phyloP scores from a whole-genome alignment of 2,329 filamentous ascomycete genomes.

The Penicillium aurantiogriseum region DNA sequence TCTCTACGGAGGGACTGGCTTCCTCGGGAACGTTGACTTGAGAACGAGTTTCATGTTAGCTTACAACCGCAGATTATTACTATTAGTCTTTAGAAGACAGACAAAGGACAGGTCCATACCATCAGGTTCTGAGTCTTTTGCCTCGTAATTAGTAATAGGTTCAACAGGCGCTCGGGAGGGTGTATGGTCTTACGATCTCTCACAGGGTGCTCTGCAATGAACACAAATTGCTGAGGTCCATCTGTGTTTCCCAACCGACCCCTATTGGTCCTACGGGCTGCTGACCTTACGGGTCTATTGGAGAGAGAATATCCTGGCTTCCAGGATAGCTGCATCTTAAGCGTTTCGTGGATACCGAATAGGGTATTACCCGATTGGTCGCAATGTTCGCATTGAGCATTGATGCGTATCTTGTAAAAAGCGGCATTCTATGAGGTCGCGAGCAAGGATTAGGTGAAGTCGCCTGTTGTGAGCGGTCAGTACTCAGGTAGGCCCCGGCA shows the following conservation, averaged over 20 bases:
- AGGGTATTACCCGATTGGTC: neutral
- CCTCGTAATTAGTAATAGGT: neutral
- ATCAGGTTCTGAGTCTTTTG: neutral
- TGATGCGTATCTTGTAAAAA: neutral
- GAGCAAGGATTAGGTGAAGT: neutral
- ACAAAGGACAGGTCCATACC: neutral
- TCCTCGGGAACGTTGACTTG: neutral
- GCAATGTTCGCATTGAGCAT: neutral
- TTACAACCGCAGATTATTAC: too few species aligned
- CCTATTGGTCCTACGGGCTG: neutral
- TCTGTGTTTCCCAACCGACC: neutral
- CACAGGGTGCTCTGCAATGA: neutral
- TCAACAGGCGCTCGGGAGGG: neutral
- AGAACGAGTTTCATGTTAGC: neutral
- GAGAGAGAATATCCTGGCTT: neutral
- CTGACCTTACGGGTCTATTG: neutral
- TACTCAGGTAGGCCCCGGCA: too few species aligned
- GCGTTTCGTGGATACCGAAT: neutral
- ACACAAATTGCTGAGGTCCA: neutral
- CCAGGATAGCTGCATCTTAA: neutral
- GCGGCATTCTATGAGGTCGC: neutral
- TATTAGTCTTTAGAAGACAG: neutral
- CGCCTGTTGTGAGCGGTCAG: too few species aligned
- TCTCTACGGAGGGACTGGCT: neutral
- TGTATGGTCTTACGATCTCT: neutral